Conservation (phyloP, 345 rosid species). For the Noccaea bulbosa region DNA sequence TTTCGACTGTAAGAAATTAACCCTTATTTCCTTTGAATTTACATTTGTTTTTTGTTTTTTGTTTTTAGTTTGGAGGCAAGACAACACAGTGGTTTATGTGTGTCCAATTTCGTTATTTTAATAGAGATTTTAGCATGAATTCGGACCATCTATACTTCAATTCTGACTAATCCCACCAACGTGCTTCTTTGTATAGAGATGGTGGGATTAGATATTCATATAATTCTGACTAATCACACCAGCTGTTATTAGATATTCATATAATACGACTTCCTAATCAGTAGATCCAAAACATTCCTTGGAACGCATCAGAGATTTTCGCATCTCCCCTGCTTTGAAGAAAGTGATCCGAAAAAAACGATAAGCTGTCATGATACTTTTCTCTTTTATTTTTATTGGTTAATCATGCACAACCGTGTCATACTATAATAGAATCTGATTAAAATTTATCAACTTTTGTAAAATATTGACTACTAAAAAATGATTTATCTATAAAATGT, state of each 20-base stretch:
- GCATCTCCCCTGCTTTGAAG: background rate
- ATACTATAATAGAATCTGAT: background rate
- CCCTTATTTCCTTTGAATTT: background rate
- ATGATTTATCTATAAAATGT: background rate
- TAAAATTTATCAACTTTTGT: background rate
- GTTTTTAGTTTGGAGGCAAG: background rate
- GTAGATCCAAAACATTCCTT: background rate
- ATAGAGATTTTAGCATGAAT: background rate
- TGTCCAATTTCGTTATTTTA: background rate
- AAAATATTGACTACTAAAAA: background rate
- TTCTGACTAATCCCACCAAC: background rate
- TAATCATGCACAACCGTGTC: background rate
- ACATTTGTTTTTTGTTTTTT: background rate
- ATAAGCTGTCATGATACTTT: background rate
- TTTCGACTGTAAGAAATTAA: background rate
- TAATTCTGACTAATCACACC: background rate
- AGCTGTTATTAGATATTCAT: background rate
- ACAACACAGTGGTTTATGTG: background rate
- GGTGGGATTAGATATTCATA: background rate
- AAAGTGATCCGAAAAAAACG: conserved; percentile 1
- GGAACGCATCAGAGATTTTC: background rate
- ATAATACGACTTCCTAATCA: background rate
- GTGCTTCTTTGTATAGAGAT: conserved; percentile 1
- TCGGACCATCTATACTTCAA: background rate
- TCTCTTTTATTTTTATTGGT: background rate